Base-by-base conservation (phyloP, 768 basidiomycete genomes). In the Suillus alpinus region DNA sequence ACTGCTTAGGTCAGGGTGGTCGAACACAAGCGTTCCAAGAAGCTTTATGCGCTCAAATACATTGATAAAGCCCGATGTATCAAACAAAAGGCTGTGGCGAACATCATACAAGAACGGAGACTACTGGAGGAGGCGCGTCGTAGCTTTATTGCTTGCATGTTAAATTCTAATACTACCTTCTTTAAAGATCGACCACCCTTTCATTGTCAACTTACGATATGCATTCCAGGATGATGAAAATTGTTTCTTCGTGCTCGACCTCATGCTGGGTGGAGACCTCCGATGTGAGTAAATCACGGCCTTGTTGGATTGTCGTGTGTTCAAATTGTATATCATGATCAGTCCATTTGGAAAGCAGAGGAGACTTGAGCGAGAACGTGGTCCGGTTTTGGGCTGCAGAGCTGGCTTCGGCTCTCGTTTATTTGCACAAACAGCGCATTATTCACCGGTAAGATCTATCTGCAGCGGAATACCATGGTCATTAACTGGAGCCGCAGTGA, bases 181-280 rank as follows among this genome's bases (percentile, higher is more conserved):
- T 31, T 62, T 40, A 34, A 66, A 92, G 90, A 87, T 97, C 65
- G 91, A 95, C 72, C 92, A 95, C 69, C 86, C 92, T 23, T 95
- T 93, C 71, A 77, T 95, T 50, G 91, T 93, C 62, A 95, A 95
- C 74, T 73, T 96, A 66, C 88, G 93, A 40, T 97, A 95, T 71
- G 95, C 95, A 6, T 98, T 98, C 73, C 95, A 98, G 73, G 95
- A 98, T 70, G 95, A 97, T 67, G 88, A 92, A 65, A 96, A 97
- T 73, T 96, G 96, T 69, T 98, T 98, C 81, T 97, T 98, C 76
- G 95, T 98, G 7, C 79, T 98, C 59, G 96, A 98, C 73, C 83
- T 98, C 52, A 97, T 97, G 95, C 80, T 97, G 0, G 95, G 95
- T 34, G 95, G 95, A 12, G 94, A 98, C 76, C 77, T 98, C 67